Evolutionary conservation across 441 rosid species (phyloP).

Genomic region (Adansonia grandidieri): DNA sequence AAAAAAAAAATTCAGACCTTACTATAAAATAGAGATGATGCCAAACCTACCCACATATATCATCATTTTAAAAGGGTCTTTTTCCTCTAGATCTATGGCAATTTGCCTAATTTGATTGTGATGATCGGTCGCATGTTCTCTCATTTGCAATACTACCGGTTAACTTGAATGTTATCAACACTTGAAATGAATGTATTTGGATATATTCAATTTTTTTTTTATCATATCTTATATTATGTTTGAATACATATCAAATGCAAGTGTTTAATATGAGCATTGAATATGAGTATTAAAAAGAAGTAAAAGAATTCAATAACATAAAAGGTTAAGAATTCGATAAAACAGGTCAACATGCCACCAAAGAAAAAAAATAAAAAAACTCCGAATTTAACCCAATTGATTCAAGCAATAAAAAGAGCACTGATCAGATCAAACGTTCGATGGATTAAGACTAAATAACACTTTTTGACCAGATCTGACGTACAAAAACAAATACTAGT

Average conservation of each 20-base stretch:
- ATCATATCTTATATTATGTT: too few species aligned
- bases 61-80: constrained; percentile 25
- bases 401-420: background rate
- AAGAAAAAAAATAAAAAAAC: background rate
- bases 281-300: too few species aligned
- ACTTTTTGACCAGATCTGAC: background rate
- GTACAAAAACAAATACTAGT: background rate
- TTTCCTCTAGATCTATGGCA: constrained; percentile 44
- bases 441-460: background rate
- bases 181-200: background rate
- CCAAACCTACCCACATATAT: background rate
- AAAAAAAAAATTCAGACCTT: background rate
- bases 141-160: constrained; percentile 11
- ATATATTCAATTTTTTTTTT: too few species aligned
- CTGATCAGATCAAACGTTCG: constrained; percentile 33
- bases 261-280: too few species aligned
- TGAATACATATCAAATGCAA: too few species aligned
- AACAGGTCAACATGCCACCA: too few species aligned
- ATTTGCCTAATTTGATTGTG: background rate
- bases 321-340: too few species aligned
- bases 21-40: background rate
- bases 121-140: constrained; percentile 22
- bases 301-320: too few species aligned
- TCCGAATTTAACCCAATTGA: too few species aligned
- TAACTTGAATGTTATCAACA: background rate